Conservation (phyloP, 257 asterid species). For the Solanum habrochaites region DNA sequence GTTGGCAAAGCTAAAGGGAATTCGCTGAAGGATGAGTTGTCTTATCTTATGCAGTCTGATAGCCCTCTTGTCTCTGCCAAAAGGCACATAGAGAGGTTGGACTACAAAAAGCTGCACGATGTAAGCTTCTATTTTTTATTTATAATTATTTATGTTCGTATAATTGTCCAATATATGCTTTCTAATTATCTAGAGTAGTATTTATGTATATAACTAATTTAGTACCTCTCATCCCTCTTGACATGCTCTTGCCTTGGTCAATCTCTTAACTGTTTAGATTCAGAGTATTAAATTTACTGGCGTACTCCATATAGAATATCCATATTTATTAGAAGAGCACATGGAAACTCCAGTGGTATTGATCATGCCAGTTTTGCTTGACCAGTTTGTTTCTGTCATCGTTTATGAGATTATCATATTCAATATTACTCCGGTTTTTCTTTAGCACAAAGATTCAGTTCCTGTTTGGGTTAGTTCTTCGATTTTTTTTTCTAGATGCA, state of each 20-base stretch:
- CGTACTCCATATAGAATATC: background rate
- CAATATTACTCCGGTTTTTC: background rate
- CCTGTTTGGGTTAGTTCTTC: background rate
- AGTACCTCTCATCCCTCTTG: background rate
- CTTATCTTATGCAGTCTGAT: conserved; percentile 39
- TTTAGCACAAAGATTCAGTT: background rate
- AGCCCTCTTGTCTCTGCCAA: conserved; percentile 39
- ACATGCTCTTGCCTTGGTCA: background rate
- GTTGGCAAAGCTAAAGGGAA: conserved; percentile 23
- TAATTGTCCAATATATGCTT: background rate
- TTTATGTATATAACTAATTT: background rate
- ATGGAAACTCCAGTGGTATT: background rate
- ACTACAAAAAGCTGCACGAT: conserved; percentile 70
- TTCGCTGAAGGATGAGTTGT: conserved; percentile 43
- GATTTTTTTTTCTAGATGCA: background rate
- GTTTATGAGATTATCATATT: background rate
- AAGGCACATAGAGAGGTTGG: conserved; percentile 67
- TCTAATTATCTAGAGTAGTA: background rate
- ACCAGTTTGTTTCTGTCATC: background rate
- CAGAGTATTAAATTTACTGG: background rate
- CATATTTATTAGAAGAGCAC: background rate
- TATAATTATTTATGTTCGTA: background rate
- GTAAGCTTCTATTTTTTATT: conserved; percentile 40
- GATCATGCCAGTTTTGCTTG: background rate
- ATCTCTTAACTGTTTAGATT: background rate